Base-by-base conservation (phyloP, 192 early-diverging fungal genomes). In the Podila epigama region DNA sequence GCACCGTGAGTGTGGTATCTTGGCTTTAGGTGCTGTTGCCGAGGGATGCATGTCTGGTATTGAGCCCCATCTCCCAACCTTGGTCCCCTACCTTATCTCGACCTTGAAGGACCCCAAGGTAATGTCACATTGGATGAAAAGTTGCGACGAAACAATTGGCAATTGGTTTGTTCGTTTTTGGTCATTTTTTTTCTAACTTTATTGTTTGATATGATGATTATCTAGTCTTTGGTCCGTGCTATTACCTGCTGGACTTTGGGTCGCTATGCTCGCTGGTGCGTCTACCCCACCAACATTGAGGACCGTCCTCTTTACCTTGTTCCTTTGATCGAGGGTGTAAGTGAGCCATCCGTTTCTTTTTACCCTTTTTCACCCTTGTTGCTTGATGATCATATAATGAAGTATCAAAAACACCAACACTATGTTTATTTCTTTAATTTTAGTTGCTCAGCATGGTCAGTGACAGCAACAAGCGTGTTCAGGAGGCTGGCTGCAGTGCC, bases 181-280 rank as follows among this genome's bases (percentile, higher is more conserved):
- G 27, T 58, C 32, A n/a, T 10, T 39, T 53, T 35, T 2, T 42
- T 56, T 15, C 50, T 60, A 28, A 56, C 22, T 20, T 33, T 31
- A 51, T 15, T 63, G 50, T 51, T 42, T 63, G 16, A 22, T 44
- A 3, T 55, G 40, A 37, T 41, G 18, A 7, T 15, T 52, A 10
- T 22, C 32, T 83, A 93, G 91, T 91, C 96, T 8, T 87, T 98
- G 61, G 94, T 99, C 35, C 91, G 96, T 51, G 93, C 95, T 25
- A 99, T 99, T 77, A 93, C 98, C 10, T 99, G 98, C 84, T 99
- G 98, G 98, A 96, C 98, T 33, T 83, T 98, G 51, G 93, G 95
- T 53, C 91, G 98, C 55, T 99, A 97, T 75, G 87, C 91, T 31
- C 85, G 86, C 51, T 98, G 96, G 96, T 86, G 88, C 53, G 75